Base-by-base conservation (phyloP, 352 stramenopile genomes). In the Phytophthora sojae region DNA sequence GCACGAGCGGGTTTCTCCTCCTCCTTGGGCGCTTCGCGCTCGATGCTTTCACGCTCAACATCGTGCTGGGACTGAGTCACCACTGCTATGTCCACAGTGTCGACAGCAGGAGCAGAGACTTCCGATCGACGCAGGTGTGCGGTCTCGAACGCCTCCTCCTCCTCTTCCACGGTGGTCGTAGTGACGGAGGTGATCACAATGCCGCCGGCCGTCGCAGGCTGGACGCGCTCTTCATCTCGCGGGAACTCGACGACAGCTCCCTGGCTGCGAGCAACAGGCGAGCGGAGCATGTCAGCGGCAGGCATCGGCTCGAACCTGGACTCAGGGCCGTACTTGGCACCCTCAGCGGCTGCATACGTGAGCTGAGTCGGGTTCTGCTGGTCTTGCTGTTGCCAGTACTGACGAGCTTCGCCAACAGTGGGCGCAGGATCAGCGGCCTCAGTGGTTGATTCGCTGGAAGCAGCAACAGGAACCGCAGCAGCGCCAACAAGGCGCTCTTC, bases 301-400 rank as follows among this genome's bases (percentile, higher is more conserved):
- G 59, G n/a, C 32, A 60, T 64, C 3, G 42, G 21, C 45, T 69
- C 67, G 15, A 62, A 67, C 51, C 42, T 72, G 14, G 57, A 67
- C 30, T 63, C 58, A 14, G 51, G 58, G n/a, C 44, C 58, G 44
- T 73, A 69, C 30, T 6, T 64, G 3, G 53, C 66, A 53, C 53
- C 58, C 9, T 58, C 58, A 0, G 44, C 47, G 3, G 37, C 67
- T 19, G 47, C 58, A 32, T 61, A 69, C 1, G 66, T 65, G 19
- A 54, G 30, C 54, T 57, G 23, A 2, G 55, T 53, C 54, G 47
- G 17, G 0, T 61, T 53, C 23, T 68, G 42, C 35, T 68, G 21
- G 17, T 69, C 59, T 59, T 69, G 59, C 8, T 57, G 29, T 17
- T 54, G 52, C 66, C 58, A 73, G 52, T 52, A 60, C 11, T 57